Conservation (phyloP, 345 rosid species). For the Cardiospermum halicacabum region DNA sequence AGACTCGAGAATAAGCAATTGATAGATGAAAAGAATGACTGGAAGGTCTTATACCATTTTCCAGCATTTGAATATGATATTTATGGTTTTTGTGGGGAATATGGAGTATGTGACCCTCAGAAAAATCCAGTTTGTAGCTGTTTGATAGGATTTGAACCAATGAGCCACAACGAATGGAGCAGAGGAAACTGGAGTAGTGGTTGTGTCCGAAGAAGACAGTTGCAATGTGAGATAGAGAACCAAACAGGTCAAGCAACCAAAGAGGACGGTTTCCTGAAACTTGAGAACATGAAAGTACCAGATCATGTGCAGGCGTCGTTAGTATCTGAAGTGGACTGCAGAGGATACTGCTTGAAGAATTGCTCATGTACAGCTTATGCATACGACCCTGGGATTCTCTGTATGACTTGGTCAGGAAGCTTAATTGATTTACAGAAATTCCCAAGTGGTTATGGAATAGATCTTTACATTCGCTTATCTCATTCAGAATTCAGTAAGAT, state of each 20-base stretch:
- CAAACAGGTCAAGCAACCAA: constrained; percentile 20
- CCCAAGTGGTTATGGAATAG: constrained; percentile 26
- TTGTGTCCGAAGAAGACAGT: constrained; percentile 31
- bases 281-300: constrained; percentile 38
- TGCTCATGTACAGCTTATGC: constrained; percentile 57
- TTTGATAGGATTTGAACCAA: constrained; percentile 47
- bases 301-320: constrained; percentile 21
- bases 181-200: constrained; percentile 43
- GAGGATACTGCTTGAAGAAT: constrained; percentile 31
- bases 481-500: constrained; percentile 21
- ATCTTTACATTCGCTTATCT: constrained; percentile 38
- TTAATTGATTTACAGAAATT: constrained; percentile 36
- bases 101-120: constrained; percentile 28
- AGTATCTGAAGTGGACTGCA: constrained; percentile 25
- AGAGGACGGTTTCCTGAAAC: constrained; percentile 38
- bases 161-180: constrained; percentile 32
- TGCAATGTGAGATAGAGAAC: constrained; percentile 26
- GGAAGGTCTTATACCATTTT: not conserved
- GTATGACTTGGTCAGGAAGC: constrained; percentile 39
- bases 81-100: constrained; percentile 48
- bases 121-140: constrained; percentile 44
- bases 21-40: constrained; percentile 13
- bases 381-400: constrained; percentile 35
- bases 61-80: constrained; percentile 28
- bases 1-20: constrained; percentile 3